phyloP scores from a whole-genome alignment of 441 rosid genomes.

The Brassica hybrid region DNA sequence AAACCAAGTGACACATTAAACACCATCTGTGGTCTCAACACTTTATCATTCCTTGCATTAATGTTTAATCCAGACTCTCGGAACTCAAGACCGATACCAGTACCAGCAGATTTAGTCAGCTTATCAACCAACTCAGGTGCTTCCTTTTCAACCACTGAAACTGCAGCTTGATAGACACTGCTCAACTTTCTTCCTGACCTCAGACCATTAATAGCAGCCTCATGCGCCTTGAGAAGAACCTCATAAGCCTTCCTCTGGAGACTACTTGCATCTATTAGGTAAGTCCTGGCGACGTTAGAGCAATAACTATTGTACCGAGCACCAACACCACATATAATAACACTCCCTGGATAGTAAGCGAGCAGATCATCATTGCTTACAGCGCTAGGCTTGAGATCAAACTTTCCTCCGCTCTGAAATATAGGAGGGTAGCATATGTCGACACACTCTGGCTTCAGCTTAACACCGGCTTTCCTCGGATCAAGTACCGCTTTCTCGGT shows the following conservation, averaged over 20 bases:
- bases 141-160: conserved; percentile 64
- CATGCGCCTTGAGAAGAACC: conserved; percentile 85
- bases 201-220: conserved; percentile 70
- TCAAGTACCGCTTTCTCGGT: conserved; percentile 84
- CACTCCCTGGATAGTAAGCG: conserved; percentile 77
- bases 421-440: conserved; percentile 96
- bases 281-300: conserved; percentile 82
- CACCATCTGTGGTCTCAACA: conserved; percentile 65
- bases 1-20: conserved; percentile 87
- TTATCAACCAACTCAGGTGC: conserved; percentile 71
- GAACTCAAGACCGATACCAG: conserved; percentile 91
- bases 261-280: conserved; percentile 76
- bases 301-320: conserved; percentile 87
- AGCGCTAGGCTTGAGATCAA: conserved; percentile 87
- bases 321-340: conserved; percentile 80
- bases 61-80: conserved; percentile 83
- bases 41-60: conserved; percentile 77
- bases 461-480: conserved; percentile 75
- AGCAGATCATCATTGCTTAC: conserved; percentile 80
- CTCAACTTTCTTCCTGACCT: conserved; percentile 66
- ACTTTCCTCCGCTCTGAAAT: conserved; percentile 89
- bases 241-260: conserved; percentile 81
- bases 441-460: conserved; percentile 75
- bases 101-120: conserved; percentile 86
- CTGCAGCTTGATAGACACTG: conserved; percentile 71